Base-by-base conservation (phyloP, 306 rosid genomes). In the Lupinus albus region DNA sequence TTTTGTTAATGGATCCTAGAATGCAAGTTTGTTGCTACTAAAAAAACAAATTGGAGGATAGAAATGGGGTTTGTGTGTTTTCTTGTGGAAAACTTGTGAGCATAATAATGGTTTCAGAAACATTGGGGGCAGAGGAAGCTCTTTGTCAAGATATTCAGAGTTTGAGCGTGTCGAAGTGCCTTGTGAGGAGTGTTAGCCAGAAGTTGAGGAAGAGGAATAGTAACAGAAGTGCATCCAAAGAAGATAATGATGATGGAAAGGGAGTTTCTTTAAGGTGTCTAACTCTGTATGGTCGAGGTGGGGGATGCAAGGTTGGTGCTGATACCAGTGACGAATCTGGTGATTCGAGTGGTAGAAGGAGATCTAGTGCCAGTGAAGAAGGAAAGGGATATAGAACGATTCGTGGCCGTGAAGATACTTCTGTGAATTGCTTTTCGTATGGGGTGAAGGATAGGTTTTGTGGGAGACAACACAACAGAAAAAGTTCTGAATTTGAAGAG, bases 291-390 rank as follows among this genome's bases (percentile, higher is more conserved):
- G 81, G 92, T 42, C 80, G 88, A 67, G 99, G 92, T 57, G 99
- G 96, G 58, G 99, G 97, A 18, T 94, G 99, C 86, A 94, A 87
- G 85, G 99, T 94, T 4, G 99, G 99, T 11, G 99, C 94, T 32
- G 97, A 93, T 76, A 93, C 89, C 13, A 46, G 92, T 41, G 96
- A 91, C 63, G 99, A 88, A 64, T 74, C 80, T 25, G 30, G 30
- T 52, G 92, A 90, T 73, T 79, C 96, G 25, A 84, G 84, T 42
- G 64, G 80, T 69, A 81, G 96, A 75, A 85, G 99, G 85, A 85
- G 96, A 72, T 94, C 96, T 8, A 94, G 91, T 78, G 89, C 92
- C 47, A 84, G 99, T 16, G 96, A 94, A 66, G 99, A 94, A 76
- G 88, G 87, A 18, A 94, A 81, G 77, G 92, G 90, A 25, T 88